phyloP scores from a whole-genome alignment of 2,329 filamentous ascomycete genomes.

The Fusarium brachygibbosum region DNA sequence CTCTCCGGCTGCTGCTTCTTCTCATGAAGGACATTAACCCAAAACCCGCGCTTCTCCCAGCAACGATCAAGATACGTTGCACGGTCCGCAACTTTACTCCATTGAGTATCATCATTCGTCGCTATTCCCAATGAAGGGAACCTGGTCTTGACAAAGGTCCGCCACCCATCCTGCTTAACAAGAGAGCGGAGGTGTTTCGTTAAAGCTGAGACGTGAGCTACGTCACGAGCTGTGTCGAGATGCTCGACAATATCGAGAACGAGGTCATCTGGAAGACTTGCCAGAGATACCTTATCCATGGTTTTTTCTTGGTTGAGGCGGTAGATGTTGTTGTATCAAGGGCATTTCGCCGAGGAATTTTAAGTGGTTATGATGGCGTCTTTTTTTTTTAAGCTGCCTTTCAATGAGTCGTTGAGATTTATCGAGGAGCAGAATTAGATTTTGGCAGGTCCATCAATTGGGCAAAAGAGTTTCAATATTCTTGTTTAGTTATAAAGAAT shows the following conservation, averaged over 20 bases:
- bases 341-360: constrained; percentile 27
- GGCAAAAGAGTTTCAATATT: not conserved
- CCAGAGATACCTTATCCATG: constrained; percentile 53
- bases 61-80: constrained; percentile 66
- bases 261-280: constrained; percentile 64
- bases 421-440: not conserved
- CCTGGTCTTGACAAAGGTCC: constrained; percentile 60
- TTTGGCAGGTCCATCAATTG: not conserved
- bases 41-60: constrained; percentile 65
- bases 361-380: constrained; percentile 13
- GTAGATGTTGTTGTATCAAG: constrained; percentile 19
- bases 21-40: constrained; percentile 49
- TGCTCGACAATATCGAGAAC: constrained; percentile 63
- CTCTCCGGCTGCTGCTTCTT: constrained; percentile 32
- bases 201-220: constrained; percentile 58
- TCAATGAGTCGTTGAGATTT: not conserved
- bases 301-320: constrained; percentile 19
- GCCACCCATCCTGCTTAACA: constrained; percentile 62
- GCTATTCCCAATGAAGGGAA: constrained; percentile 60
- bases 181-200: constrained; percentile 58
- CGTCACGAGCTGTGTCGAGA: constrained; percentile 63
- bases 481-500: not conserved
- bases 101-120: constrained; percentile 45
- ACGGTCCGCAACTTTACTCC: constrained; percentile 58
- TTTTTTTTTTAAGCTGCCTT: not conserved